Evolutionary conservation across 305 asterid genomes (phyloP), one percentile per base, ranked within the genome.

Genomic region (Stenogyne calaminthoides): DNA sequence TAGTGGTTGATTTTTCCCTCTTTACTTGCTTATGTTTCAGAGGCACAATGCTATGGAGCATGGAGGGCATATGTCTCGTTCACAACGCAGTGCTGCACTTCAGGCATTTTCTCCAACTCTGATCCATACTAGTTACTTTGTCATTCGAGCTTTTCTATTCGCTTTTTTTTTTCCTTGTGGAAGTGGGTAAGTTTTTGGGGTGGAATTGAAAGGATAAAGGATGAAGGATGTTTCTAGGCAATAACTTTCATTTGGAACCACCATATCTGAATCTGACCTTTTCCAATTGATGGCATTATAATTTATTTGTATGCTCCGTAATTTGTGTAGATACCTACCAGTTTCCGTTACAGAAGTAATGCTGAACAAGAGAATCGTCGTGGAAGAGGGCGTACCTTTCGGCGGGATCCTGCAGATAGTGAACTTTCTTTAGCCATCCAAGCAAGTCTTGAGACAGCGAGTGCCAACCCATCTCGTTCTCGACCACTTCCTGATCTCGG

Each of bases 31-130:
- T 75, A 29, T 73, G 5, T 72, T 80, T 74, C 88, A 95, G 99
- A 89, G 96, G 88, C 99, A 95, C 84, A 93, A 88, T 76, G 81
- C 98, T 6, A 29, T 79, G 74, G 98, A 89, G 87, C 99, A 95
- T 64, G 99, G 88, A 70, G 99, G 99, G 58, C 96, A 86, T 49
- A 93, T 93, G 99, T 91, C 99, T 56, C 97, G 98, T 78, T 85
- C 97, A 67, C 83, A 86, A 84, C 96, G 98, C 60, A 91, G 76
- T 85, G 98, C 97, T 89, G 99, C 99, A 57, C 96, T 95, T 77
- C 98, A 91, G 97, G 99, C 81, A 82, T 75, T 71, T 68, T 76
- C 63, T 77, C 47, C 71, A 72, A 46, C 61, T 67, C 57, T 73
- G 68, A 56, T 20, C 44, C 80, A 36, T 60, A 25, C 8, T 15